phyloP scores from a whole-genome alignment of 2,329 filamentous ascomycete genomes.

The Trichoderma endophyticum region DNA sequence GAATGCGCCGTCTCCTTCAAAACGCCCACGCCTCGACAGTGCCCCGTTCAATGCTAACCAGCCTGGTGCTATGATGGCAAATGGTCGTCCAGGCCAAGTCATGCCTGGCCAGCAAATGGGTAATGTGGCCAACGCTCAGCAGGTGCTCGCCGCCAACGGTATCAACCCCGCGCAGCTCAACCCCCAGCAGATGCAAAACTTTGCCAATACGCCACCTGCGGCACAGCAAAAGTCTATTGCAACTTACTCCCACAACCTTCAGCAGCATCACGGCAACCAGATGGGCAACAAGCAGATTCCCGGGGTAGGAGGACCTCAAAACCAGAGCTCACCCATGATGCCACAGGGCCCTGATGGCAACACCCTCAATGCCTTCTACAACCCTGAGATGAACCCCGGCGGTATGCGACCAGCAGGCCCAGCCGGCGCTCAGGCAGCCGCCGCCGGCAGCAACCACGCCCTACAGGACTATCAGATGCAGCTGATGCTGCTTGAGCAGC shows the following conservation, averaged over 20 bases:
- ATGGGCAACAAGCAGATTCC: slow-evolving; percentile 76
- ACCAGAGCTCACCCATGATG: slow-evolving; percentile 82
- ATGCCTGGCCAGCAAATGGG: slow-evolving; percentile 70
- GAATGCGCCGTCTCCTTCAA: slow-evolving; percentile 88
- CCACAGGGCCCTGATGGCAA: slow-evolving; percentile 65
- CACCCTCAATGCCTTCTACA: slow-evolving; percentile 59
- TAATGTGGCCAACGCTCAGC: slow-evolving; percentile 47
- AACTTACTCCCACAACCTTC: slow-evolving; percentile 80
- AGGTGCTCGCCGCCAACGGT: slow-evolving; percentile 64
- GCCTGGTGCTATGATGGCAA: slow-evolving; percentile 63
- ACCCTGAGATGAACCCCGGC: slow-evolving; percentile 57
- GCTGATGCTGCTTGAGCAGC: slow-evolving; percentile 79
- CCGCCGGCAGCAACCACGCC: slow-evolving; percentile 66
- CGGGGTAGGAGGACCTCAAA: slow-evolving; percentile 66
- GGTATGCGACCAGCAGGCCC: slow-evolving; percentile 55
- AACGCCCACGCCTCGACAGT: slow-evolving; percentile 76
- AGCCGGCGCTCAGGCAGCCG: slow-evolving; percentile 31
- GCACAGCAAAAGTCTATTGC: slow-evolving; percentile 81
- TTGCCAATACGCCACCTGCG: slow-evolving; percentile 52
- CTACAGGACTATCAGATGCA: slow-evolving; percentile 89
- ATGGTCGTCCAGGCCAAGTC: slow-evolving; percentile 66
- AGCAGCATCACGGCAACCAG: slow-evolving; percentile 76
- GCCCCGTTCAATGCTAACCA: slow-evolving; percentile 70
- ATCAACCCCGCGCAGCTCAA: slow-evolving; percentile 74
- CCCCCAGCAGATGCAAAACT: slow-evolving; percentile 69